These are phyloP conservation scores for Plasmodium blacklocki DNA, from an alignment of 169 alveolate genomes.

Conservation along the genomic window DNA sequence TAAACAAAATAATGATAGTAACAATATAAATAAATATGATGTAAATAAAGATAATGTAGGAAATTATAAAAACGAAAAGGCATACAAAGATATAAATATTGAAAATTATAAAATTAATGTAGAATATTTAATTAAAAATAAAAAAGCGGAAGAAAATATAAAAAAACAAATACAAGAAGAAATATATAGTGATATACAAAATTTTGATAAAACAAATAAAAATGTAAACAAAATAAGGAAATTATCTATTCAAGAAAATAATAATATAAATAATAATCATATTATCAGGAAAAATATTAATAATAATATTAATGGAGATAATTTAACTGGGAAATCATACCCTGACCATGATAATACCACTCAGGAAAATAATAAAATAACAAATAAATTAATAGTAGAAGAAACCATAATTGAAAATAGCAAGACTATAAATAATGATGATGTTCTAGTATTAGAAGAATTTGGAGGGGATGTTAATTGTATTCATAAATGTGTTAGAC, in stretches of 20 bases:
- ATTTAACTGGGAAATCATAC: background rate
- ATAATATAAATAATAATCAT: too few relatives aligned
- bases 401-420: conserved; percentile 63
- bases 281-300: background rate
- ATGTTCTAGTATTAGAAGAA: conserved; percentile 68
- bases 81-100: background rate
- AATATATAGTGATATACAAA: conserved; percentile 44
- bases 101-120: conserved; percentile 39
- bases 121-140: conserved; percentile 28
- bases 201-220: conserved; percentile 18
- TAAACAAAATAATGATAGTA: background rate
- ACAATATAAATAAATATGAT: background rate
- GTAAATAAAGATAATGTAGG: background rate
- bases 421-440: conserved; percentile 72
- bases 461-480: conserved; percentile 71
- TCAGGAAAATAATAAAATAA: background rate
- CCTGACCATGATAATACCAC: too few relatives aligned
- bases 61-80: background rate
- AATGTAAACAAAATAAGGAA: conserved; percentile 36
- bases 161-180: conserved; percentile 42
- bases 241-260: background rate
- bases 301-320: background rate
- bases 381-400: conserved; percentile 17
- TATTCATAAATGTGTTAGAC: conserved; percentile 74
- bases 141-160: conserved; percentile 28